These are phyloP conservation scores for Plectranthus barbatus DNA, from an alignment of 257 asterid species.

Conservation along the genomic window DNA sequence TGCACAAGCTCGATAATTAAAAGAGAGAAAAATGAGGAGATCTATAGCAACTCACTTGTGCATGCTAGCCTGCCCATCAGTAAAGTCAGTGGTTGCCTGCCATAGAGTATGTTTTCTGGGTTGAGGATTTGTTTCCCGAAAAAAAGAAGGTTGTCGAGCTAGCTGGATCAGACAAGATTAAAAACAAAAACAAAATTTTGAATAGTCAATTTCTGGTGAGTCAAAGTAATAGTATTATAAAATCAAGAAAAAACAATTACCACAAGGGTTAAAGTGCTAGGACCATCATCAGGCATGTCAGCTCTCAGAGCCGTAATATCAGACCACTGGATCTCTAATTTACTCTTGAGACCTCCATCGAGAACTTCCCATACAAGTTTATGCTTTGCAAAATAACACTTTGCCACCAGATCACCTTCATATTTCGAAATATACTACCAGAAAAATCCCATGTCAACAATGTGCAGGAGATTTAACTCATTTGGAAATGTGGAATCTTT, in stretches of 20 bases:
- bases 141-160: constrained; percentile 63
- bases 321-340: constrained; percentile 85
- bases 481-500: neutral
- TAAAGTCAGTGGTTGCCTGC: constrained; percentile 74
- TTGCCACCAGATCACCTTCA: constrained; percentile 87
- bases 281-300: constrained; percentile 46
- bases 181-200: neutral
- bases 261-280: constrained; percentile 58
- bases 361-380: constrained; percentile 96
- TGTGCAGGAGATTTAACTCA: neutral
- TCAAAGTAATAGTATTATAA: neutral
- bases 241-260: constrained; percentile 27
- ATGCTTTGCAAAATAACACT: constrained; percentile 87
- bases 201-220: neutral
- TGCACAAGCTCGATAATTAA: neutral
- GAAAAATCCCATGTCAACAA: constrained; percentile 16
- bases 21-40: neutral
- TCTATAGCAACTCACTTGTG: constrained; percentile 35
- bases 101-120: constrained; percentile 87
- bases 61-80: constrained; percentile 73
- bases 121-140: constrained; percentile 76
- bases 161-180: constrained; percentile 34
- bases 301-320: constrained; percentile 70
- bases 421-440: constrained; percentile 65
- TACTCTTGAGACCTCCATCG: constrained; percentile 74